A percentile compares a stretch with the other conserved stretches of the same genome.
These are phyloP conservation scores for Obba rivulosa DNA, from an alignment of 768 basidiomycete genomes.

Conservation along the genomic window DNA sequence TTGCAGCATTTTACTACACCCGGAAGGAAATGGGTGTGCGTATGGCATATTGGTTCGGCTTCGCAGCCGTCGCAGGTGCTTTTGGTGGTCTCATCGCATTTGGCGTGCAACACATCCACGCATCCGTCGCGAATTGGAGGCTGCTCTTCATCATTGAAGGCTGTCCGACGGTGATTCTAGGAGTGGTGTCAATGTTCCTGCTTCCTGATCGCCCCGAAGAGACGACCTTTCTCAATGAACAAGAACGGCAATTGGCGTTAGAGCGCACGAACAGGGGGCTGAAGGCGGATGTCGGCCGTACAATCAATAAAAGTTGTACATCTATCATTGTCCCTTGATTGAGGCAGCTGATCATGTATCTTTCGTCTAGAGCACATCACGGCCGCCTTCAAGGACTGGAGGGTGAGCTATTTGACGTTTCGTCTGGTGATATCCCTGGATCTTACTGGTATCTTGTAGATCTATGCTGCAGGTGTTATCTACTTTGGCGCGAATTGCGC, in stretches of 20 bases:
- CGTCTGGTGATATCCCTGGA: too few relatives aligned
- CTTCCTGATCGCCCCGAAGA: slow-evolving; percentile 72
- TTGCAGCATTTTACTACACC: slow-evolving; percentile 70
- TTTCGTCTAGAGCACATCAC: slow-evolving; percentile 47
- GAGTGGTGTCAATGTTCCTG: slow-evolving; percentile 46
- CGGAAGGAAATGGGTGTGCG: slow-evolving; percentile 68
- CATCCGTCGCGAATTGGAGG: slow-evolving; percentile 48
- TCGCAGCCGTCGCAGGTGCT: slow-evolving; percentile 79
- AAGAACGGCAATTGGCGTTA: slow-evolving; percentile 55
- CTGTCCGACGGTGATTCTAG: slow-evolving; percentile 60
- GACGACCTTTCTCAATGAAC: slow-evolving; percentile 47
- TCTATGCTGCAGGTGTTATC: slow-evolving; percentile 63
- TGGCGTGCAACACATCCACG: slow-evolving; percentile 60
- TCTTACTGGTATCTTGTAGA: slow-evolving; percentile 25
- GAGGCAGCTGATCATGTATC: too few relatives aligned
- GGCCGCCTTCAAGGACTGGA: slow-evolving; percentile 69
- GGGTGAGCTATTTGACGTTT: slow-evolving; percentile 8
- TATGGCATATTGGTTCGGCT: slow-evolving; percentile 80
- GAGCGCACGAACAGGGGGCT: slow-evolving; percentile 63
- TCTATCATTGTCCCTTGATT: not conserved
- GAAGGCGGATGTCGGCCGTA: slow-evolving; percentile 59
- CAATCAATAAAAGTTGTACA: slow-evolving; percentile 52
- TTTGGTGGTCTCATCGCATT: slow-evolving; percentile 84
- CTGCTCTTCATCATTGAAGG: slow-evolving; percentile 77
- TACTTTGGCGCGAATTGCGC: slow-evolving; percentile 78